Evolutionary conservation across 140 eudicot species (phyloP).

Genomic region (Bidens hawaiensis): DNA sequence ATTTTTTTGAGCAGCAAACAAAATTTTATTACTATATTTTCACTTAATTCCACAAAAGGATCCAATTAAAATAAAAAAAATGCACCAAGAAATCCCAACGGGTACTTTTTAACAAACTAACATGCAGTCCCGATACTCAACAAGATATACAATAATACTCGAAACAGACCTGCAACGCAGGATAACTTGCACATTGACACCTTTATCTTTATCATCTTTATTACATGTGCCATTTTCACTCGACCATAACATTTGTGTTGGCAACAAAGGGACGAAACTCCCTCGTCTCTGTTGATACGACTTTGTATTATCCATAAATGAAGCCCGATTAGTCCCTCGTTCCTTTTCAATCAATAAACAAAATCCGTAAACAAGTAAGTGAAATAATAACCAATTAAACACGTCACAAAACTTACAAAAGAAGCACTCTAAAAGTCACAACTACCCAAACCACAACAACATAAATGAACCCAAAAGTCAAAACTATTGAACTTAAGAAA

Average conservation of each 20-base stretch:
- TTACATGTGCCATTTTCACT: conserved; percentile 32
- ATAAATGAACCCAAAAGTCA: neutral
- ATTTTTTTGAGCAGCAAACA: no score
- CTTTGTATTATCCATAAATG: conserved; percentile 34
- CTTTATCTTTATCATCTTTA: conserved; percentile 49
- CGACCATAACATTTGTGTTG: conserved; percentile 42
- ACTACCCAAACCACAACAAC: conserved; percentile 7
- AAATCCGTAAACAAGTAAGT: no score
- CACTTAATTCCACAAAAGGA: no score
- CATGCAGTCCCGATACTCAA: no score
- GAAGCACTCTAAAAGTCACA: neutral
- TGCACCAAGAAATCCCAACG: no score
- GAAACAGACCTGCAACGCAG: conserved; percentile 54
- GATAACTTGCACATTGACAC: conserved; percentile 59
- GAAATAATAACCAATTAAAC: neutral
- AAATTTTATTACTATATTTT: no score
- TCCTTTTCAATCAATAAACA: conserved; percentile 21
- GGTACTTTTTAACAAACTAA: no score
- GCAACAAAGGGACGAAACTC: conserved; percentile 30
- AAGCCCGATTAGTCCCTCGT: conserved; percentile 21
- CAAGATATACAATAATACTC: neutral
- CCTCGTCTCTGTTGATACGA: conserved; percentile 33
- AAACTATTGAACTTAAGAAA: neutral
- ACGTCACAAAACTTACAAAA: no score
- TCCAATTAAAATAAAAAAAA: no score